Base-by-base conservation (phyloP, 2,329 filamentous ascomycete genomes). In the Talaromyces sp. region DNA sequence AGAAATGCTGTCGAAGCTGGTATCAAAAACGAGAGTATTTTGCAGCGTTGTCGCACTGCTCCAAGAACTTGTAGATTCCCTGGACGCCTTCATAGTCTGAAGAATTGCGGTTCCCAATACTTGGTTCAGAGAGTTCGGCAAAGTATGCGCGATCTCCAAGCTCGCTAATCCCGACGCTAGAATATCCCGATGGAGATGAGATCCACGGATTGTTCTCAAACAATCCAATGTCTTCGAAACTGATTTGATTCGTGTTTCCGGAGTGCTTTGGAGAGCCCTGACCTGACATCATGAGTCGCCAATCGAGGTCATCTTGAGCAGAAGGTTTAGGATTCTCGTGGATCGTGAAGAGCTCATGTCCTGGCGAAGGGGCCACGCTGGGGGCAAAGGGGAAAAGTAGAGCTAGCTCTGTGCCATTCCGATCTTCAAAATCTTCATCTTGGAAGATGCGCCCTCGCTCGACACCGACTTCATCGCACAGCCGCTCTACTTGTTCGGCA, bases 381-480 rank as follows among this genome's bases (percentile, higher is more conserved):
- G 93, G 89, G 0, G 93, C 93, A 69, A 91, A 96, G 0, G 93
- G 93, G 68, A 96, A 97, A 50, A 87, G 83, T 21, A 98, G 81
- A 5, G 91, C 91, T 65, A 95, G 83, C 1, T 89, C 82, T 0
- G 86, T 86, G 9, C 89, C 91, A 27, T 82, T 81, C 59, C 83
- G 85, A 7, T 75, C 69, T 59, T 90, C 85, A 67, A 96, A 96
- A 19, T 88, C 86, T 32, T 83, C 81, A 65, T 98, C 95, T 77
- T 98, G 89, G 13, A 83, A 79, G 4, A 98, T 84, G 4, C 90
- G 78, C 1, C 95, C 95, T 58, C 91, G 84, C 64, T 88, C 86
- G 8, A 99, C 82, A n/a, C 89, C 90, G 11, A 96, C 82, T 71
- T 99, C 95, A 53, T 91, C 86, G 72, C 93, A 97, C 0, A 99